Evolutionary conservation across 2,329 filamentous ascomycete genomes (phyloP).

Genomic region (Fusarium tanahbumbuense): DNA sequence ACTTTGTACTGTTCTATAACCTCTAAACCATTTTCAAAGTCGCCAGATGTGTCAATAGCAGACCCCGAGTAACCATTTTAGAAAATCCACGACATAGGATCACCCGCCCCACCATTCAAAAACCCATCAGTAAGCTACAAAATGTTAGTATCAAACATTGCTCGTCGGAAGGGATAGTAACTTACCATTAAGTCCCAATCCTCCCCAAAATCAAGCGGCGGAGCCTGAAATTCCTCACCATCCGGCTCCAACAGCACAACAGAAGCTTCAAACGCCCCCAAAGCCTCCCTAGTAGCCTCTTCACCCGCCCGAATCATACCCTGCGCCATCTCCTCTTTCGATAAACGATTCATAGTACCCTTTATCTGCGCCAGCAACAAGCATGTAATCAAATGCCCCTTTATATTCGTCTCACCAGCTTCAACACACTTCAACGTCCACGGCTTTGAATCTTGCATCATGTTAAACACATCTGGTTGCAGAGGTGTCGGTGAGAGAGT

Average conservation of each 20-base stretch:
- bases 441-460: constrained; percentile 55
- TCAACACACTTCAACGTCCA: constrained; percentile 57
- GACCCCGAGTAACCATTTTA: not conserved
- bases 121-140: constrained; percentile 22
- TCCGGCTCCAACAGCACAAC: constrained; percentile 30
- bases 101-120: constrained; percentile 4
- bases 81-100: constrained; percentile 24
- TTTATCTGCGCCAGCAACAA: constrained; percentile 54
- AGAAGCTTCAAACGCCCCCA: constrained; percentile 51
- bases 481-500: constrained; percentile 50
- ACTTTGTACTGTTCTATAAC: too few relatives aligned
- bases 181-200: constrained; percentile 47
- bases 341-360: constrained; percentile 52
- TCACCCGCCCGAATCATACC: constrained; percentile 54
- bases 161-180: fast-evolving
- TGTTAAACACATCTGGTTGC: constrained; percentile 56
- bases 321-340: constrained; percentile 49
- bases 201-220: constrained; percentile 19
- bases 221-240: not conserved
- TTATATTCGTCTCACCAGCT: constrained; percentile 66
- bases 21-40: too few relatives aligned
- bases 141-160: not conserved
- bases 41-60: too few relatives aligned
- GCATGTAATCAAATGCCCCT: constrained; percentile 59
- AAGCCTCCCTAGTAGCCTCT: constrained; percentile 49